Percentiles rank a stretch among this genome's conserved stretches.
These are phyloP conservation scores for Cerioporus squamosus DNA, from an alignment of 1,284 basidiomycete species.

Conservation along the genomic window DNA sequence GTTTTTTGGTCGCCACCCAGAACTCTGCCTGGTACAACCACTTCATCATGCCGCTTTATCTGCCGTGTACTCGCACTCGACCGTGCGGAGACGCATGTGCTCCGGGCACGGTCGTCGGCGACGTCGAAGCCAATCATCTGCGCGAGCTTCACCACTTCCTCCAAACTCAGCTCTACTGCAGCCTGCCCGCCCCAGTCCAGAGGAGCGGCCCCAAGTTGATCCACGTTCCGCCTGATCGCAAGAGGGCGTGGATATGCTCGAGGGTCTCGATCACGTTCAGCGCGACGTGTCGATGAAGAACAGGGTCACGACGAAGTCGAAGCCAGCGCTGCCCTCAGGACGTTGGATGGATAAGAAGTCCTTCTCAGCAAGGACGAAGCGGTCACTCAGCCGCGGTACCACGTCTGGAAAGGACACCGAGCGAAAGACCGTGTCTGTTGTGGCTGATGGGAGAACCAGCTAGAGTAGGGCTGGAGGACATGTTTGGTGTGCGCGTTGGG, in stretches of 20 bases:
- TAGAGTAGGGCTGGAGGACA: slow-evolving; percentile 57
- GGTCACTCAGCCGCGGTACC: slow-evolving; percentile 48
- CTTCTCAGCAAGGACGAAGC: slow-evolving; percentile 48
- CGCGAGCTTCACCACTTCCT: slow-evolving; percentile 57
- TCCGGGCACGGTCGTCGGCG: slow-evolving; percentile 7
- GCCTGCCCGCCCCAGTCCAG: slow-evolving; percentile 61
- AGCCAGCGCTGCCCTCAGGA: slow-evolving; percentile 33
- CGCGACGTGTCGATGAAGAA: slow-evolving; percentile 77
- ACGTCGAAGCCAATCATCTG: slow-evolving; percentile 56
- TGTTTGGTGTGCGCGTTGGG: slow-evolving; percentile 49
- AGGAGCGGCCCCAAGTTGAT: slow-evolving; percentile 71
- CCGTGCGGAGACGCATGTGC: slow-evolving; percentile 37
- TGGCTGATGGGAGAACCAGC: slow-evolving; percentile 72
- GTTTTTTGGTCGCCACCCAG: slow-evolving; percentile 57
- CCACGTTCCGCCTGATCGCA: slow-evolving; percentile 64
- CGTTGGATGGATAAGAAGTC: slow-evolving; percentile 54
- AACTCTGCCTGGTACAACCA: slow-evolving; percentile 70
- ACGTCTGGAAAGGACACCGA: slow-evolving; percentile 59
- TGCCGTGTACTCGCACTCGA: slow-evolving; percentile 67
- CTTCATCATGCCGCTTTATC: slow-evolving; percentile 64
- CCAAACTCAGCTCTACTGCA: slow-evolving; percentile 62
- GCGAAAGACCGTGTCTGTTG: slow-evolving; percentile 54
- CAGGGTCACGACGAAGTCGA: slow-evolving; percentile 64
- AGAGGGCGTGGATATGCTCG: slow-evolving; percentile 54
- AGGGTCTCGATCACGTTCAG: slow-evolving; percentile 58